Evolutionary conservation across 2,329 filamentous ascomycete species (phyloP).

Genomic region (Alternaria triticina): DNA sequence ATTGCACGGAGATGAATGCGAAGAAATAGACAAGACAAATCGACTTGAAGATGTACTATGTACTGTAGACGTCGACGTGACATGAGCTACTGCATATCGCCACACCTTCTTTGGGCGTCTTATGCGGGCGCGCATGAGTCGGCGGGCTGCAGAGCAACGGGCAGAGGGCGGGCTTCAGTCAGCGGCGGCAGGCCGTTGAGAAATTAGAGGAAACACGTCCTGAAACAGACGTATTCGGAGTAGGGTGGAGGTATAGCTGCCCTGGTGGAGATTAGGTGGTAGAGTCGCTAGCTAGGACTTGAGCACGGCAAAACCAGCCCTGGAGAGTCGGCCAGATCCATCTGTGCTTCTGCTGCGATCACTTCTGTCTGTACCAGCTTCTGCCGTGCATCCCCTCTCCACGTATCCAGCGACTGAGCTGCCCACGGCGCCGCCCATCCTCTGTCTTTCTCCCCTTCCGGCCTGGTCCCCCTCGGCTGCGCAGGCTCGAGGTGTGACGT

Average conservation of each 20-base stretch:
- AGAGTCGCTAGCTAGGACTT: not conserved
- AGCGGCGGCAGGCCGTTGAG: constrained; percentile 8
- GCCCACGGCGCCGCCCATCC: not conserved
- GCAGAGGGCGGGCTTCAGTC: not conserved
- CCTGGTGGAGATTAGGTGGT: not conserved
- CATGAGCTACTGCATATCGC: constrained; percentile 7
- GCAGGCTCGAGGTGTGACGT: constrained; percentile 2
- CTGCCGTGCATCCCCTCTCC: not conserved
- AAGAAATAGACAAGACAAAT: not conserved
- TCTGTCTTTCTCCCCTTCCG: not conserved
- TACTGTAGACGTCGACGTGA: not conserved
- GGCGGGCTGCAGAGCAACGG: not conserved
- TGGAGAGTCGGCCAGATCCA: not conserved
- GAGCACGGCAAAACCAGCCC: not conserved
- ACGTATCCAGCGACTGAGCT: not conserved
- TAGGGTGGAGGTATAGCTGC: constrained; percentile 4
- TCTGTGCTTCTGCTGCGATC: not conserved
- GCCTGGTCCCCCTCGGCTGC: not conserved
- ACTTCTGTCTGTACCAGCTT: not conserved
- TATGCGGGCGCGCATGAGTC: constrained; percentile 14
- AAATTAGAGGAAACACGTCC: constrained; percentile 14
- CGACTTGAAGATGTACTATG: not conserved
- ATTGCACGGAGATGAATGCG: not conserved
- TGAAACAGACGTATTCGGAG: not conserved
- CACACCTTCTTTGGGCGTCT: constrained; percentile 4